These are phyloP conservation scores for Penicillium decumbens DNA, from an alignment of 2,329 filamentous ascomycete genomes.

Conservation along the genomic window DNA sequence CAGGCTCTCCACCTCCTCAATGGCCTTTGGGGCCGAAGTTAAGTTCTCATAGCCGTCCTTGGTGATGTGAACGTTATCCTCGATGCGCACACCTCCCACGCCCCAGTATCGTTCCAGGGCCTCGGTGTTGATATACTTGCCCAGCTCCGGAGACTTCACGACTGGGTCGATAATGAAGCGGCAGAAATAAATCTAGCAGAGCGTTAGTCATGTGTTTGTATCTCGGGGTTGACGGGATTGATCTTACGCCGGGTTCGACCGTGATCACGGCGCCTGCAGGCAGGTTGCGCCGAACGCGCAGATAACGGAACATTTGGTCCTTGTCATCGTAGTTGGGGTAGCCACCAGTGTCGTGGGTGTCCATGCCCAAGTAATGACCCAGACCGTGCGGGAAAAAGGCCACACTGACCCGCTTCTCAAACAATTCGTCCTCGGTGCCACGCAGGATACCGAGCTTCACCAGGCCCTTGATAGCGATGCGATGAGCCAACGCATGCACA, in stretches of 20 bases:
- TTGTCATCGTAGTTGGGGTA: conserved; percentile 72
- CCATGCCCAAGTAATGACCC: conserved; percentile 86
- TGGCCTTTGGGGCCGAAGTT: conserved; percentile 70
- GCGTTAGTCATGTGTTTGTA: not conserved
- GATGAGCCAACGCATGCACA: conserved; percentile 67
- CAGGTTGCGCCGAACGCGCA: conserved; percentile 70
- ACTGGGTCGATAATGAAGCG: conserved; percentile 81
- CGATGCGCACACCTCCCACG: conserved; percentile 87
- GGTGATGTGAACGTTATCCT: conserved; percentile 83
- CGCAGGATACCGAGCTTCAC: conserved; percentile 65
- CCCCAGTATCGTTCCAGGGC: conserved; percentile 77
- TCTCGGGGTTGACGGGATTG: not conserved
- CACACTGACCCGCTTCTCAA: conserved; percentile 71
- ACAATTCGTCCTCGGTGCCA: conserved; percentile 64
- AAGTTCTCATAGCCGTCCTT: conserved; percentile 75
- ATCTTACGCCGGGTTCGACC: conserved; percentile 80
- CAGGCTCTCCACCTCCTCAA: conserved; percentile 58
- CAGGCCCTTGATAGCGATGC: conserved; percentile 67
- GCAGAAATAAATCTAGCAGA: conserved; percentile 73
- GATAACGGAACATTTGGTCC: conserved; percentile 80
- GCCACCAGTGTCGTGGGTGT: conserved; percentile 83
- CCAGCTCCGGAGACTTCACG: conserved; percentile 65
- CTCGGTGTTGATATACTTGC: conserved; percentile 68
- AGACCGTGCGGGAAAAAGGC: conserved; percentile 91
- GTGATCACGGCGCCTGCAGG: conserved; percentile 82